Base-by-base conservation (phyloP, 2,329 filamentous ascomycete species). In the Onygena corvina region DNA sequence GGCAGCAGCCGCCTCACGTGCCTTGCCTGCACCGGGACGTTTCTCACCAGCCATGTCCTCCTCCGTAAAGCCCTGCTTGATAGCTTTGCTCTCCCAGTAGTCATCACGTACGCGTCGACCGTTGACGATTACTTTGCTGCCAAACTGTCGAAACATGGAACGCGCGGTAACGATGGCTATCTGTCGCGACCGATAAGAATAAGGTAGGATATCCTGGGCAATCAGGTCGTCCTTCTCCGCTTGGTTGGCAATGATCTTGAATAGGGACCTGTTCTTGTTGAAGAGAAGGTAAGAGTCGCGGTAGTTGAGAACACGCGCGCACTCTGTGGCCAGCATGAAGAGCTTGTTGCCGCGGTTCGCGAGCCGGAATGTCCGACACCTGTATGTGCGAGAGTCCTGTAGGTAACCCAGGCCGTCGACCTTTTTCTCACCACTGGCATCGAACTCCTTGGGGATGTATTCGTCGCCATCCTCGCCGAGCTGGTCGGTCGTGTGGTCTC, bases 121-220 rank as follows among this genome's bases (percentile, higher is more conserved):
- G 60, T 89, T 86, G 30, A 85, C 80, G 55, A 98, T 92, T 47
- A 98, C 84, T 54, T 92, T 79, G 66, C 89, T 95, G 45, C 92
- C 92, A 66, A 98, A 98, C 65, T 98, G 92, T 36, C 92, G 82
- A 67, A 96, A 98, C 92, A 98, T 98, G 58, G 90, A 96, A 56
- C 87, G 81, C 25, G 92, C 92, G 0, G 92, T 96, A 36, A 98
- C 92, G 54, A 98, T 95, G 47, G 92, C 92, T 58, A 98, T 98
- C 68, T 98, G 92, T 46, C 92, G 81, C n/a, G 92, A 98, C 38
- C 92, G 81, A 65, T 98, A 98, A 3, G 90, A 95, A 66, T 96
- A 98, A 0, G 92, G 92, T 16, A 98, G 72, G 51, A 96, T 93
- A 61, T 96, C 92, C 70, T 96, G 89, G 55, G 82, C 76, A 45